Evolutionary conservation across 306 rosid genomes (phyloP), one percentile per base, ranked within the genome.

Genomic region (Rosa rugosa): DNA sequence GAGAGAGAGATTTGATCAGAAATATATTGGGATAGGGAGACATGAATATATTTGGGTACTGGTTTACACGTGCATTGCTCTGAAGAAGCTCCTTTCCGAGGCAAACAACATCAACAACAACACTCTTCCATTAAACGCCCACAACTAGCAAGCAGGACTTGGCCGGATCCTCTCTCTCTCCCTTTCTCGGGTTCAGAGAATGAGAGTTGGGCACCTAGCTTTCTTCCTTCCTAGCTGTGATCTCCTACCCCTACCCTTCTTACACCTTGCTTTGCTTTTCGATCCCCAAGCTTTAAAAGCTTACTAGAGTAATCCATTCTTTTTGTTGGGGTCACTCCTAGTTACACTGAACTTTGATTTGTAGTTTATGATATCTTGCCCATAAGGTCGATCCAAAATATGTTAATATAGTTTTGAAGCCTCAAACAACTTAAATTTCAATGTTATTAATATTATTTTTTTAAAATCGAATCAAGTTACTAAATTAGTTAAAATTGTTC

Each of bases 21-120:
- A 40, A 9, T 59, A 75, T 60, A 25, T 45, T 23, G 79, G 59
- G 79, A 75, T 75, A 75, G 40, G 78, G 84, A 76, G 79, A 77
- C 80, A 79, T 67, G 80, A 64, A 84, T 81, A 84, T 75, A 84
- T 83, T 85, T 76, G 81, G 85, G 85, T 75, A 75, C 85, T 88
- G 94, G 84, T 84, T 77, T 69, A 88, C 98, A 90, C 97, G 90
- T 93, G 98, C 95, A 86, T 11, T 87, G 86, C 80, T 88, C 91
- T 89, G 98, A 85, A 80, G 49, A 78, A 87, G 95, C 87, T 90
- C 90, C 80, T 91, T 93, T 91, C 85, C 92, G 92, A 93, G 98
- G 96, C 91, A 82, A 69, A 80, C 54, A 42, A 47, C 75, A 83
- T 66, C 84, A 45, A 70, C 84, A 81, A 70, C 76, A 65, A 41